A percentile compares a stretch with the other conserved stretches of the same genome.
These are phyloP conservation scores for Croton setiger DNA, from an alignment of 441 rosid genomes.

Conservation along the genomic window DNA sequence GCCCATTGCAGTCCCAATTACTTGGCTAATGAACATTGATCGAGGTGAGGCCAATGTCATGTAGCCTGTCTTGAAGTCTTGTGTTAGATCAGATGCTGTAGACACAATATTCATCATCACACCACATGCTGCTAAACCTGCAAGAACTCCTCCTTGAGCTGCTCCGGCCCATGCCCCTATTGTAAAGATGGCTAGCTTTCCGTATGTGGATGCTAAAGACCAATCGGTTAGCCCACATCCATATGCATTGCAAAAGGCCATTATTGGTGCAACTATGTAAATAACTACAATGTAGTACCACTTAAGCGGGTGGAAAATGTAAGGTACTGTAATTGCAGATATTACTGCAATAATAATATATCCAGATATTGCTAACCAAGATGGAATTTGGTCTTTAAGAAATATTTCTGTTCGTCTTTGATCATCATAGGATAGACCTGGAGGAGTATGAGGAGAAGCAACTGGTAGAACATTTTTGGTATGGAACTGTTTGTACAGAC, in stretches of 20 bases:
- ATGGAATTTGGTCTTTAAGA: slow-evolving; percentile 70
- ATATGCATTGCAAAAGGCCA: slow-evolving; percentile 47
- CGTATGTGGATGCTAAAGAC: slow-evolving; percentile 38
- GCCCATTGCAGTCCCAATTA: slow-evolving; percentile 87
- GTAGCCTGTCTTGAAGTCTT: slow-evolving; percentile 69
- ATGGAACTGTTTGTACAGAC: slow-evolving; percentile 45
- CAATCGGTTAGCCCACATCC: slow-evolving; percentile 44
- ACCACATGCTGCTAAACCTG: slow-evolving; percentile 89
- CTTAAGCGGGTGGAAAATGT: slow-evolving; percentile 34
- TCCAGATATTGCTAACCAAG: slow-evolving; percentile 67
- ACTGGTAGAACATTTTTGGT: slow-evolving; percentile 36
- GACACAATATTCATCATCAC: slow-evolving; percentile 96
- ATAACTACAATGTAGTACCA: slow-evolving; percentile 37
- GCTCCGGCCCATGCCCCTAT: slow-evolving; percentile 78
- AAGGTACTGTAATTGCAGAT: slow-evolving; percentile 53
- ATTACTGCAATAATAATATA: slow-evolving; percentile 52
- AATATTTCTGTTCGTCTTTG: slow-evolving; percentile 56
- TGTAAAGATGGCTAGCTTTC: slow-evolving; percentile 40
- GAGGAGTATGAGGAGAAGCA: slow-evolving; percentile 25
- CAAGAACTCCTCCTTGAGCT: slow-evolving; percentile 47
- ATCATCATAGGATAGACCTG: slow-evolving; percentile 55
- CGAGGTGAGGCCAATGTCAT: slow-evolving; percentile 59
- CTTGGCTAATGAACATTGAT: slow-evolving; percentile 69
- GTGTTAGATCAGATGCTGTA: slow-evolving; percentile 66
- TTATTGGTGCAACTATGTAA: slow-evolving; percentile 31